phyloP scores from a whole-genome alignment of 2,329 filamentous ascomycete species.

The Xylariaceae sp. region DNA sequence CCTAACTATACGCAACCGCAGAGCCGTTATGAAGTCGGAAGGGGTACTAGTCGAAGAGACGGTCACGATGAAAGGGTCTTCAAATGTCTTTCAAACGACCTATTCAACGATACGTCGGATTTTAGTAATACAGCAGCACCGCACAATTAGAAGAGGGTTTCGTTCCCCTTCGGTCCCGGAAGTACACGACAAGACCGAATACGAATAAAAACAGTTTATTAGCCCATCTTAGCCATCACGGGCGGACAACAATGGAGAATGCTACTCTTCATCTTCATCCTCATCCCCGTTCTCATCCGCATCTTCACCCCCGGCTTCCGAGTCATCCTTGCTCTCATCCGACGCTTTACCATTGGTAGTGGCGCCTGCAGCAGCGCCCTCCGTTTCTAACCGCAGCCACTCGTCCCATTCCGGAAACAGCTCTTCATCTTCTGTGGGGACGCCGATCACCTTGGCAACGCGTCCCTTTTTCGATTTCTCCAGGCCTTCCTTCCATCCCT shows the following conservation, averaged over 20 bases:
- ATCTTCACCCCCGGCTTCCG: slow-evolving; percentile 19
- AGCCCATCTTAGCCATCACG: no score
- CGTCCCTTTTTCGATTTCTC: slow-evolving; percentile 83
- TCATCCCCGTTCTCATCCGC: slow-evolving; percentile 7
- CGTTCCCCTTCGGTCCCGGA: not conserved
- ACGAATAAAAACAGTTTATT: not conserved
- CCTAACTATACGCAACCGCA: no score
- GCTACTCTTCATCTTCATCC: slow-evolving; percentile 22
- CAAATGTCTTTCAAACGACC: no score
- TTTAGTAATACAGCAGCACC: no score
- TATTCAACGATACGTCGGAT: no score
- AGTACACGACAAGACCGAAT: not conserved
- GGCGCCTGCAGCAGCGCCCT: slow-evolving; percentile 50
- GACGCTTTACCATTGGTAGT: slow-evolving; percentile 26
- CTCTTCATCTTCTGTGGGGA: slow-evolving; percentile 77
- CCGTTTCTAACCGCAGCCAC: slow-evolving; percentile 75
- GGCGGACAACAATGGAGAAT: not conserved
- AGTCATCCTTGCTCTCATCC: slow-evolving; percentile 22
- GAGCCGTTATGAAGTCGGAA: no score
- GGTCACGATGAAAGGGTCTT: no score
- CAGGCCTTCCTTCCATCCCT: slow-evolving; percentile 75
- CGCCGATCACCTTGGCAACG: slow-evolving; percentile 76
- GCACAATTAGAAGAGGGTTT: no score
- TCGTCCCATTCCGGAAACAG: slow-evolving; percentile 97
- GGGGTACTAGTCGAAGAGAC: no score